phyloP scores from a whole-genome alignment of 257 asterid species.

The Nicotiana undulata region DNA sequence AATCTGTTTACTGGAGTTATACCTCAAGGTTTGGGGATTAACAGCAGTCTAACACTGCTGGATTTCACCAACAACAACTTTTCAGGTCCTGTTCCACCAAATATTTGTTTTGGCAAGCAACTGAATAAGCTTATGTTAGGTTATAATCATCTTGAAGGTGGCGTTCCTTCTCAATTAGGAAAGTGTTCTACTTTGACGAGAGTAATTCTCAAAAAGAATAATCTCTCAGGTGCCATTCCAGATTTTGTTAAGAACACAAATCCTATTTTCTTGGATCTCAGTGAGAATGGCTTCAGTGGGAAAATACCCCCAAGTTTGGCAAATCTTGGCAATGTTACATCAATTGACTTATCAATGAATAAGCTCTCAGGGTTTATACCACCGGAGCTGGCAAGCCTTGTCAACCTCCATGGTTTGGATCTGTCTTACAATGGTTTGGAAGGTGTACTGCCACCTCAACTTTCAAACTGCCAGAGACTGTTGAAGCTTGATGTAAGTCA shows the following conservation, averaged over 20 bases:
- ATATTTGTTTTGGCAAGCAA: conserved; percentile 60
- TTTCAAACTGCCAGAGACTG: conserved; percentile 45
- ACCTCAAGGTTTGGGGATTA: conserved; percentile 75
- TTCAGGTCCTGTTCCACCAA: conserved; percentile 67
- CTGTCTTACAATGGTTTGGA: conserved; percentile 55
- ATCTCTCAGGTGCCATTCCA: conserved; percentile 58
- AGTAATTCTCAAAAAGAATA: conserved; percentile 57
- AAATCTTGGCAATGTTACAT: conserved; percentile 35
- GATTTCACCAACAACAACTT: conserved; percentile 62
- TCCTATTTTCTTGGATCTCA: conserved; percentile 45
- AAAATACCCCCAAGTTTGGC: conserved; percentile 48
- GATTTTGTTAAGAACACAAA: conserved; percentile 37
- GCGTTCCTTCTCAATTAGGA: conserved; percentile 54
- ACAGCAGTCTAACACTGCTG: conserved; percentile 42
- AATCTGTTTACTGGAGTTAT: conserved; percentile 61
- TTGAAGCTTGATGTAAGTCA: conserved; percentile 44
- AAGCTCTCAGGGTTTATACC: conserved; percentile 51
- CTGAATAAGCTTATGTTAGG: conserved; percentile 52
- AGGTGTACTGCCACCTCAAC: conserved; percentile 43
- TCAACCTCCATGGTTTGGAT: conserved; percentile 36
- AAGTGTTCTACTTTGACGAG: conserved; percentile 54
- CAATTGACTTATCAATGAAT: conserved; percentile 52
- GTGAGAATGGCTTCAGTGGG: conserved; percentile 50
- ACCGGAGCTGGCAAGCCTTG: conserved; percentile 46
- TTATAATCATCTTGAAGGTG: conserved; percentile 49